Evolutionary conservation across 2,329 filamentous ascomycete genomes (phyloP).

Genomic region (Claviceps sp.): DNA sequence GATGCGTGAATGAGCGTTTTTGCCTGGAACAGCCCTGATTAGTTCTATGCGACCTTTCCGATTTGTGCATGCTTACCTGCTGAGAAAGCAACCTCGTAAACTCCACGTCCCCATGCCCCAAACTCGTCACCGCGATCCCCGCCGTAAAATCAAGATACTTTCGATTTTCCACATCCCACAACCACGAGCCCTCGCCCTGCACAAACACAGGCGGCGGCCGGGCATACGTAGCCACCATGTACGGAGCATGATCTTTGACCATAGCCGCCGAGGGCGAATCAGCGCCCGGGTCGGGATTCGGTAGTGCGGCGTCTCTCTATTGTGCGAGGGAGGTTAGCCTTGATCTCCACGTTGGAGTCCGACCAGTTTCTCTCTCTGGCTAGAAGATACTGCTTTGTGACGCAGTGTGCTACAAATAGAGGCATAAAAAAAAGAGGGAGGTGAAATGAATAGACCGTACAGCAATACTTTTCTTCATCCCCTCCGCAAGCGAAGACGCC

Average conservation of each 20-base stretch:
- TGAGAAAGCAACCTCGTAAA: slow-evolving; percentile 62
- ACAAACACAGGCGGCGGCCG: slow-evolving; percentile 84
- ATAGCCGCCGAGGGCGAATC: slow-evolving; percentile 65
- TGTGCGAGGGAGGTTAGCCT: not conserved
- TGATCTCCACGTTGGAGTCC: too few species aligned
- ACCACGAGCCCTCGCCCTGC: slow-evolving; percentile 70
- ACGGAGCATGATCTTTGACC: slow-evolving; percentile 63
- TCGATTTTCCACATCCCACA: slow-evolving; percentile 83
- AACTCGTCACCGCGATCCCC: slow-evolving; percentile 86
- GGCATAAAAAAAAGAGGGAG: too few species aligned
- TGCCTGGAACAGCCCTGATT: slow-evolving; percentile 23
- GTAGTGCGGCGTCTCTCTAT: slow-evolving; percentile 23
- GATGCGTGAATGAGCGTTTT: slow-evolving; percentile 79
- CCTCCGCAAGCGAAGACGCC: slow-evolving; percentile 23
- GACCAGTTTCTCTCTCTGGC: too few species aligned
- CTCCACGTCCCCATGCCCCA: slow-evolving; percentile 80
- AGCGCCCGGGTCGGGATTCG: slow-evolving; percentile 58
- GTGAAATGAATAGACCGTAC: slow-evolving; percentile 14
- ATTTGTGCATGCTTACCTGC: slow-evolving; percentile 39
- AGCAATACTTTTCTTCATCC: slow-evolving; percentile 20
- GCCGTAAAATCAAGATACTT: slow-evolving; percentile 91
- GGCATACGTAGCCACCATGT: slow-evolving; percentile 92
- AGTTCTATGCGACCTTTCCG: too few species aligned
- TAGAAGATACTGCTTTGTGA: too few species aligned
- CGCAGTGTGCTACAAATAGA: not conserved